phyloP scores from a whole-genome alignment of 2,329 filamentous ascomycete species.

The Eutypella sp. region DNA sequence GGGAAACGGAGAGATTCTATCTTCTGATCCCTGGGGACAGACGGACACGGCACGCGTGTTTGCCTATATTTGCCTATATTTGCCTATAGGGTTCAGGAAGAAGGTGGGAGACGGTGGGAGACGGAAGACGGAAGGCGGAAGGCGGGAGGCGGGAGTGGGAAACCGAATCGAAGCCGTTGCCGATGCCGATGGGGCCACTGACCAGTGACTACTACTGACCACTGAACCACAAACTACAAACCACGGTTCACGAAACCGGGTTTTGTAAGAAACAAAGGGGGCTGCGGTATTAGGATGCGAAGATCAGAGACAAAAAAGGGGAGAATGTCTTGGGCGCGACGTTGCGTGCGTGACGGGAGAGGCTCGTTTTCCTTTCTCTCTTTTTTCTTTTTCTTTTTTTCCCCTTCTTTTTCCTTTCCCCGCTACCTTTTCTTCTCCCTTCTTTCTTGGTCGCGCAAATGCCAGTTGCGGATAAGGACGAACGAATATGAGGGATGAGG shows the following conservation, averaged over 20 bases:
- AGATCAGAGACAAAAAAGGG: constrained; percentile 9
- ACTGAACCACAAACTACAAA: background rate
- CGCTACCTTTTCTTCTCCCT: background rate
- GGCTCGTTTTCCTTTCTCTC: background rate
- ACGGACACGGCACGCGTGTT: no score
- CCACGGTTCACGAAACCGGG: background rate
- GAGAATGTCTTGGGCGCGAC: constrained; percentile 15
- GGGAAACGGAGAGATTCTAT: no score
- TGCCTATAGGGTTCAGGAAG: no score
- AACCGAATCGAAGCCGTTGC: no score
- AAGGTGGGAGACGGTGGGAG: constrained; percentile 1
- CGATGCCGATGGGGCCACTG: no score
- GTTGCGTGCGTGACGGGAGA: background rate
- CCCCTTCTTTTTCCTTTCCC: background rate
- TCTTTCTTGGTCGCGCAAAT: background rate
- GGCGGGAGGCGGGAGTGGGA: no score
- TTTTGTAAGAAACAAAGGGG: background rate
- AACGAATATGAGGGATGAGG: background rate
- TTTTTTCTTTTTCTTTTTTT: background rate
- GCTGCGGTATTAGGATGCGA: constrained; percentile 15
- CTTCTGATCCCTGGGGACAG: no score
- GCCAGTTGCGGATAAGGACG: background rate
- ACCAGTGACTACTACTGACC: background rate
- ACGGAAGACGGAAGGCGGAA: no score
- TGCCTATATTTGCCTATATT: no score